Percentiles rank a stretch among this genome's conserved stretches.
Evolutionary conservation across 2,329 filamentous ascomycete species (phyloP).

Genomic region (Rhinocladiella similis): DNA sequence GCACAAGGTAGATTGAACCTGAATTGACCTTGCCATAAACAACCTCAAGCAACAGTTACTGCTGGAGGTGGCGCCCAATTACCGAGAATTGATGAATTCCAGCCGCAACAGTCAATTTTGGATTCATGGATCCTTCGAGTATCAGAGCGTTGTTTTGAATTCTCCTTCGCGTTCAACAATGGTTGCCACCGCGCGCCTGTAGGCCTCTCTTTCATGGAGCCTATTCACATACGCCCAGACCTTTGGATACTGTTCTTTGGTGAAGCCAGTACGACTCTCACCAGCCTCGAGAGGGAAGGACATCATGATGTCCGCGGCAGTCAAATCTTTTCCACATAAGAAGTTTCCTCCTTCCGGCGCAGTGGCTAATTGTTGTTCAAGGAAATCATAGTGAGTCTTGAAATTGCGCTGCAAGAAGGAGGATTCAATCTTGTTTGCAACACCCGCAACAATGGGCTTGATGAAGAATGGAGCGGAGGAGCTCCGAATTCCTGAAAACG

Average conservation of each 20-base stretch:
- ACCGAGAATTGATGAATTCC: too few species aligned
- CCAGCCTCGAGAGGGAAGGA: conserved; percentile 47
- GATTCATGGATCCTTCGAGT: background rate
- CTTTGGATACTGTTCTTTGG: conserved; percentile 39
- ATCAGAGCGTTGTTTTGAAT: conserved; percentile 27
- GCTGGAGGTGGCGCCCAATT: too few species aligned
- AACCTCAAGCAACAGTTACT: too few species aligned
- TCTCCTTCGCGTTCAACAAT: conserved; percentile 43
- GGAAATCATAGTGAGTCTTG: conserved; percentile 43
- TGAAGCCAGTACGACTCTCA: conserved; percentile 34
- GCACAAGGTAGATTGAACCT: too few species aligned
- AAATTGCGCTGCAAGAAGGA: conserved; percentile 43
- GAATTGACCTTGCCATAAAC: too few species aligned
- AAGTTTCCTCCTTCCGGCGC: conserved; percentile 40
- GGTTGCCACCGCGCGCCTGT: conserved; percentile 42
- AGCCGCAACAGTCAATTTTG: too few species aligned
- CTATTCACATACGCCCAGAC: conserved; percentile 39
- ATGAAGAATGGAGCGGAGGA: conserved; percentile 68
- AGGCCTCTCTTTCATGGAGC: conserved; percentile 39
- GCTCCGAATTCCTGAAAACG: conserved; percentile 44
- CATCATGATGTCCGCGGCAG: conserved; percentile 49
- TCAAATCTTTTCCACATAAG: conserved; percentile 46
- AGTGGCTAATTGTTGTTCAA: conserved; percentile 46
- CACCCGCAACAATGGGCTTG: conserved; percentile 59
- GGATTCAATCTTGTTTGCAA: conserved; percentile 49